Conservation (phyloP, 2,329 filamentous ascomycete genomes). For the Ambrosiella cleistominuta region DNA sequence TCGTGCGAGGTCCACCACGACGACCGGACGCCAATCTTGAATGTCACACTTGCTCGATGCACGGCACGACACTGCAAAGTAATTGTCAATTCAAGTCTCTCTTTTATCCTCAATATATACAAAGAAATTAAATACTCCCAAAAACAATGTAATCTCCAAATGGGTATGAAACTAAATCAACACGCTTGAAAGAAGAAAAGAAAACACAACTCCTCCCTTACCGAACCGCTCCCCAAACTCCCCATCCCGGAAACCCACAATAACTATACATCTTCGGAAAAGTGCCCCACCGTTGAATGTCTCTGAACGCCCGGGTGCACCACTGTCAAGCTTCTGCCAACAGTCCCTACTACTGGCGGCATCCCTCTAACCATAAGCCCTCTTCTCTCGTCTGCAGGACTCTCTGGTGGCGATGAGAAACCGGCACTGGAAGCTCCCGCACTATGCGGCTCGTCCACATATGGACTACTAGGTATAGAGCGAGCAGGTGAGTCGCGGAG, state of each 20-base stretch:
- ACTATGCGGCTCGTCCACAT: neutral
- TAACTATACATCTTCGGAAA: conserved; percentile 12
- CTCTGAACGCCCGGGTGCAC: conserved; percentile 9
- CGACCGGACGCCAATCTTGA: too few species aligned
- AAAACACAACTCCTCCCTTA: neutral
- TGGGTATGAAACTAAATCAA: neutral
- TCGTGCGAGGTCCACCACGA: neutral
- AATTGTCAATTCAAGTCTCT: too few species aligned
- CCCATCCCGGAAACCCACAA: neutral
- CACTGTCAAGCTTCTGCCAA: conserved; percentile 9
- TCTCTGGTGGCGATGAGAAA: neutral
- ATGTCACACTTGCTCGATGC: too few species aligned
- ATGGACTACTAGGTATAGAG: conserved; percentile 24
- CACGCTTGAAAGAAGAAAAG: neutral
- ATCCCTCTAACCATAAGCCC: neutral
- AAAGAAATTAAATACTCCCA: neutral
- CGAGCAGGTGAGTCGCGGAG: conserved; percentile 48
- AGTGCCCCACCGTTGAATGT: conserved; percentile 10
- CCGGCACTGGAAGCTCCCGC: neutral
- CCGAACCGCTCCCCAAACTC: neutral
- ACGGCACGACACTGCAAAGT: too few species aligned
- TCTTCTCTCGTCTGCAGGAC: neutral
- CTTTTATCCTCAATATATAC: conserved; percentile 1
- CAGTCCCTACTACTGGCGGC: conserved; percentile 4
- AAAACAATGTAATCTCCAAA: neutral